phyloP scores from a whole-genome alignment of 148 eudicot genomes.

The Vaccinium macrocarpon region DNA sequence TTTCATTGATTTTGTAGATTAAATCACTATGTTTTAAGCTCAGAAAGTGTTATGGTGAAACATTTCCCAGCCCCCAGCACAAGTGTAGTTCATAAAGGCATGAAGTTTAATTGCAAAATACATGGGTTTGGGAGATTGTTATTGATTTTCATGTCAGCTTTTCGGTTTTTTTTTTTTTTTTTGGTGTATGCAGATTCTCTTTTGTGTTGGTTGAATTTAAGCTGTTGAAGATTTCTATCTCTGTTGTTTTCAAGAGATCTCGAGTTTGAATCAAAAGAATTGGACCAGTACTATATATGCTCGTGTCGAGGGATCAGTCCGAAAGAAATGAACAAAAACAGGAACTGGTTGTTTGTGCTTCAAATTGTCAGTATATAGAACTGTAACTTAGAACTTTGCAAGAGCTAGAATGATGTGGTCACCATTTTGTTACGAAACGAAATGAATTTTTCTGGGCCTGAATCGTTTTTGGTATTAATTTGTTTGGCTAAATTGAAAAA shows the following conservation, averaged over 20 bases:
- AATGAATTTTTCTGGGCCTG: no score
- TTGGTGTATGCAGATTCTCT: not conserved
- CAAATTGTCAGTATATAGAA: no score
- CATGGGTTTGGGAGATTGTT: constrained; percentile 7
- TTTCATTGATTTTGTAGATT: constrained; percentile 26
- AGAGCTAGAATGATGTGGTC: no score
- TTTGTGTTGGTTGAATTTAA: not conserved
- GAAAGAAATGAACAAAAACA: no score
- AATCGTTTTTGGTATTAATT: no score
- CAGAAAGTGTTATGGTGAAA: constrained; percentile 11
- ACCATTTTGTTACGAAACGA: no score
- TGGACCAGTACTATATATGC: no score
- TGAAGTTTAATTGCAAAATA: not conserved
- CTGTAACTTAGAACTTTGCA: no score
- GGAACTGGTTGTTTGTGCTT: no score
- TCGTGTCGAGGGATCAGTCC: not conserved
- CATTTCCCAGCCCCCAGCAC: not conserved
- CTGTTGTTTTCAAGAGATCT: not conserved
- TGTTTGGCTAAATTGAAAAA: no score
- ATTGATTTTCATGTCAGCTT: not conserved
- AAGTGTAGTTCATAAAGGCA: not conserved
- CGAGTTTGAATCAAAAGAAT: no score
- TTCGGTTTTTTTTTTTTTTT: not conserved
- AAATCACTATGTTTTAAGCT: constrained; percentile 12
- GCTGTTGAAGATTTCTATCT: not conserved